Percentiles rank a stretch among this genome's conserved stretches.
These are phyloP conservation scores for Gyrodon lividus DNA, from an alignment of 768 basidiomycete species.

Conservation along the genomic window DNA sequence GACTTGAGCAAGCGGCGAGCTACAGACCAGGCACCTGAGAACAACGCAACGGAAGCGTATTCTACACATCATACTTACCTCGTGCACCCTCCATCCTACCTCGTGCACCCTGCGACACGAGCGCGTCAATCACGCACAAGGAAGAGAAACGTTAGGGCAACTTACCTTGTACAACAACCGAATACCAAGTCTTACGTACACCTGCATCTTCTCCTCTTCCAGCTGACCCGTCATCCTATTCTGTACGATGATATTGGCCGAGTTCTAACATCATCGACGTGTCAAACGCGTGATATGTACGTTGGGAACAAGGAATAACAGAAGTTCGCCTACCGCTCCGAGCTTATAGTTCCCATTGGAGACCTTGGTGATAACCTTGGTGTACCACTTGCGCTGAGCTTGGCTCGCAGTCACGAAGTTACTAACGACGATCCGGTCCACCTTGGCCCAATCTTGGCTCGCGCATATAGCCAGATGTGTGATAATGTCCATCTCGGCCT, in stretches of 20 bases:
- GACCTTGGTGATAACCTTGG: slow-evolving; percentile 84
- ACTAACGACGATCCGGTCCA: slow-evolving; percentile 87
- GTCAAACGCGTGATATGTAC: neutral
- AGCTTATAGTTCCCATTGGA: slow-evolving; percentile 85
- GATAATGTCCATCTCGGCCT: slow-evolving; percentile 91
- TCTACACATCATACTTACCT: slow-evolving; percentile 46
- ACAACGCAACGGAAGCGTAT: neutral
- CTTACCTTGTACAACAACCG: slow-evolving; percentile 81
- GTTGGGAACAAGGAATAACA: neutral
- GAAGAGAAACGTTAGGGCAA: neutral
- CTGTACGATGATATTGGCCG: slow-evolving; percentile 97
- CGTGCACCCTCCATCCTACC: slow-evolving; percentile 86
- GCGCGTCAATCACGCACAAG: slow-evolving; percentile 1
- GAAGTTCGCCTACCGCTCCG: slow-evolving; percentile 63
- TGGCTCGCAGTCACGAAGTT: slow-evolving; percentile 94
- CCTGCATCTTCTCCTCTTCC: slow-evolving; percentile 98
- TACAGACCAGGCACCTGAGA: slow-evolving; percentile 27
- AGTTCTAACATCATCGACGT: slow-evolving; percentile 56
- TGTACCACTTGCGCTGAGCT: slow-evolving; percentile 97
- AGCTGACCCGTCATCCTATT: slow-evolving; percentile 88
- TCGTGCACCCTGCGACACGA: slow-evolving; percentile 60
- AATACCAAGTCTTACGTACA: slow-evolving; percentile 91
- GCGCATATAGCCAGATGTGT: slow-evolving; percentile 98
- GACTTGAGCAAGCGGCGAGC: slow-evolving; percentile 85
- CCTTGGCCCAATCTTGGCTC: slow-evolving; percentile 85